phyloP scores from a whole-genome alignment of 2,329 filamentous ascomycete genomes.

The Colletotrichum australisinense region DNA sequence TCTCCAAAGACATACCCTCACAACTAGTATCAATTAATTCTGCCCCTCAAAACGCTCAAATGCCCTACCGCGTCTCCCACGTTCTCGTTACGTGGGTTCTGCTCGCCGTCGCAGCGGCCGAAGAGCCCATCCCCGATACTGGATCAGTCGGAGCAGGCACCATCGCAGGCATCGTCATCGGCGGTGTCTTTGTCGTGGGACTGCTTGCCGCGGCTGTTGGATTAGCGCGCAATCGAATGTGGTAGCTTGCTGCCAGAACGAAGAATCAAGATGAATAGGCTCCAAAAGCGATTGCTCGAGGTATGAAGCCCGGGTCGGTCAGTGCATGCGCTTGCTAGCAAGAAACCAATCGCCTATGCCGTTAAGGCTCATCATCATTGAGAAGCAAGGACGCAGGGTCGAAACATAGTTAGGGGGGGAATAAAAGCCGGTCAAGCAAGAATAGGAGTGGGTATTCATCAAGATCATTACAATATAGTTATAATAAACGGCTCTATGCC shows the following conservation, averaged over 20 bases:
- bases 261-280: too few relatives aligned
- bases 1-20: too few relatives aligned
- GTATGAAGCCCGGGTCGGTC: too few relatives aligned
- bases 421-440: background rate
- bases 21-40: background rate
- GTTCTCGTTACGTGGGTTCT: background rate
- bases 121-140: background rate
- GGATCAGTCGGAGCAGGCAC: background rate
- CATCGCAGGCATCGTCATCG: conserved; percentile 11
- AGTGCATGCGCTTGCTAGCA: background rate
- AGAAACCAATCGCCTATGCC: background rate
- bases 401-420: too few relatives aligned
- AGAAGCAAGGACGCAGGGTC: background rate
- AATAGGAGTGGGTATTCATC: conserved; percentile 23
- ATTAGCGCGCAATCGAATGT: background rate
- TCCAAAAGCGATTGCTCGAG: background rate
- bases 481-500: background rate
- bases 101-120: background rate
- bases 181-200: background rate
- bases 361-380: background rate
- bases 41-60: background rate
- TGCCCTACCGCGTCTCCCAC: background rate
- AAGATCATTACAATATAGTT: conserved; percentile 17
- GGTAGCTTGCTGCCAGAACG: background rate
- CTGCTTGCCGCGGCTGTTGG: background rate